Base-by-base conservation (phyloP, 257 asterid species). In the Solanum pimpinellifolium region DNA sequence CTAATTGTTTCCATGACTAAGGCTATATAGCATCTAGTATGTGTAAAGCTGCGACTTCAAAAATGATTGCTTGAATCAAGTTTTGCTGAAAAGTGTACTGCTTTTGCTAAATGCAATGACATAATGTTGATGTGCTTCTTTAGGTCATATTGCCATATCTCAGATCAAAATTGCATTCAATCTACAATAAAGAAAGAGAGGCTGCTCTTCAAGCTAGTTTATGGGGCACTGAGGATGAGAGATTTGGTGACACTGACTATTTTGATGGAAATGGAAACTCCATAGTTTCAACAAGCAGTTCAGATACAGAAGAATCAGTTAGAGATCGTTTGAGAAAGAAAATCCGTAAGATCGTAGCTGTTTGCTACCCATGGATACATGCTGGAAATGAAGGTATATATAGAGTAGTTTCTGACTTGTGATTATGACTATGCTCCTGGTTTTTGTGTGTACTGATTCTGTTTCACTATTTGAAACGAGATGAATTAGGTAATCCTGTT, bases 361-460 rank as follows among this genome's bases (percentile, higher is more conserved):
- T 89, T 88, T 96, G 94, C 90, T 97, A 96, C 90, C 99, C 99
- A 59, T 97, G 98, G 99, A 86, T 97, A 76, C 99, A 97, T 91
- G 99, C 99, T 82, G 99, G 99, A 89, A 95, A 90, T 88, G 99
- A 97, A 95, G 99, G 99, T 95, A 47, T 72, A 27, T 16, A 52
- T 86, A 62, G 29, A 47, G 86, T 35, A 52, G 6, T 74, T 29
- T 49, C 80, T 44, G 25, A 69, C 20, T 65, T 66, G 83, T 84
- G 76, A 49, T 60, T 86, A 80, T 33, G 75, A 52, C 39, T 68
- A 65, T 13, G 39, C 85, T 81, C 4, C 2, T 49, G 83, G 41
- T 49, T 76, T 44, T 66, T 12, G 27, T n/a, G 37, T 81, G 80
- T 82, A 23, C 82, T 85, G 73, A 46, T 85, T 70, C 18, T 49